A percentile compares a stretch with the other conserved stretches of the same genome.
phyloP scores from a whole-genome alignment of 345 rosid genomes.

The Eucalyptus polybractea region DNA sequence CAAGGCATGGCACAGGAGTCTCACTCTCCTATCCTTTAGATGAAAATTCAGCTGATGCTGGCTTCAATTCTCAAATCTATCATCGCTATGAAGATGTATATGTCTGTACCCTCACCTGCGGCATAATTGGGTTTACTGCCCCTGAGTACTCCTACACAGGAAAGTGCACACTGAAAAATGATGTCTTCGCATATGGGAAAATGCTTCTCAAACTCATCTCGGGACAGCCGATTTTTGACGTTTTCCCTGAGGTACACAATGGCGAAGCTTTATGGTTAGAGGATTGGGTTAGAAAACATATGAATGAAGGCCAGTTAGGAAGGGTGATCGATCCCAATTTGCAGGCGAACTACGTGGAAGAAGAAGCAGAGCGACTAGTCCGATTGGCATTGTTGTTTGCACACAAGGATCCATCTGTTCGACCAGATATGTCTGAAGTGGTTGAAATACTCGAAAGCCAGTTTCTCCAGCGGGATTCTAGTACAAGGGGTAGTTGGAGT shows the following conservation, averaged over 20 bases:
- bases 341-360: neutral
- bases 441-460: neutral
- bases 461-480: neutral
- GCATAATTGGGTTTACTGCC: neutral
- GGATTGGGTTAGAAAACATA: too few species aligned
- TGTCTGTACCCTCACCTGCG: neutral
- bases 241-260: too few species aligned
- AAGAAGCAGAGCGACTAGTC: neutral
- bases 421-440: neutral
- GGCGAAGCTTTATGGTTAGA: too few species aligned
- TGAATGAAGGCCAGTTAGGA: neutral
- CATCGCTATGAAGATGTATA: neutral
- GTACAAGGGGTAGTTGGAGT: neutral
- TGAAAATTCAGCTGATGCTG: neutral
- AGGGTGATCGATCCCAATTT: neutral
- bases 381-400: neutral
- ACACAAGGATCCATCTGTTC: neutral
- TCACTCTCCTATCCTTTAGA: neutral
- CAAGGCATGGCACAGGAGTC: neutral
- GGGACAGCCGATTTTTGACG: accelerated
- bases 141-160: neutral
- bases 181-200: neutral
- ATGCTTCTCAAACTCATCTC: neutral
- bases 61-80: too few species aligned
- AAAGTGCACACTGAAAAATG: neutral